Evolutionary conservation across 371 early-diverging fungal genomes (phyloP).

Genomic region (Apophysomyces elegans): DNA sequence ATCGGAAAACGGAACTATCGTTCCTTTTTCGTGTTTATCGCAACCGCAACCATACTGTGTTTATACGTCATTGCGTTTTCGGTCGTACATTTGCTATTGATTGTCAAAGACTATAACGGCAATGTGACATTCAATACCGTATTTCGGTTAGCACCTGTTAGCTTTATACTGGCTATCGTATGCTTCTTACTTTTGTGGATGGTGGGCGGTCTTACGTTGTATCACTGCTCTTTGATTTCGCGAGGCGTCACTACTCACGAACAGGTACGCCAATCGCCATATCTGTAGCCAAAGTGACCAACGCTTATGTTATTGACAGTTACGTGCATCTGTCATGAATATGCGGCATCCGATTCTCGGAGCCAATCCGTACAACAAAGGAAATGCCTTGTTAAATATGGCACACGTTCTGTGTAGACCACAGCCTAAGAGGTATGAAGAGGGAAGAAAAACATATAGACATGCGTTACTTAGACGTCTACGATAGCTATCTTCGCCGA

Average conservation of each 20-base stretch:
- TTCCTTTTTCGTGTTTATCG: conserved; percentile 79
- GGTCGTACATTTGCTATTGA: conserved; percentile 53
- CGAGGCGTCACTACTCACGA: conserved; percentile 88
- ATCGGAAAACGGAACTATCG: conserved; percentile 92
- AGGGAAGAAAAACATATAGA: neutral
- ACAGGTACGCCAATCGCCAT: conserved; percentile 52
- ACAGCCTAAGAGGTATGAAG: conserved; percentile 59
- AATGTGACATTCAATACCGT: conserved; percentile 19
- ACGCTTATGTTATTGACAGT: conserved; percentile 19
- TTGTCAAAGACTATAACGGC: neutral
- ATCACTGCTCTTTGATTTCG: conserved; percentile 77
- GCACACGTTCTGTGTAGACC: conserved; percentile 60
- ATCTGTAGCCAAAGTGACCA: neutral
- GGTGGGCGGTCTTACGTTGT: conserved; percentile 70
- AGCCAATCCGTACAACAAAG: conserved; percentile 54
- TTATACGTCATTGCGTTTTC: conserved; percentile 63
- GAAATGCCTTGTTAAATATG: conserved; percentile 55
- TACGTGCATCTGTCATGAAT: conserved; percentile 51
- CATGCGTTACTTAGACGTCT: too few relatives aligned
- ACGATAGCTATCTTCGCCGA: conserved; percentile 28
- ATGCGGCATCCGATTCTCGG: conserved; percentile 31
- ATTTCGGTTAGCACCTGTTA: conserved; percentile 40
- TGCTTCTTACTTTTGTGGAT: conserved; percentile 66
- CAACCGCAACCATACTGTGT: conserved; percentile 57
- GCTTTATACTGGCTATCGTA: conserved; percentile 68